Base-by-base conservation (phyloP, 2,329 filamentous ascomycete species). In the Trematosphaeria pertusa region DNA sequence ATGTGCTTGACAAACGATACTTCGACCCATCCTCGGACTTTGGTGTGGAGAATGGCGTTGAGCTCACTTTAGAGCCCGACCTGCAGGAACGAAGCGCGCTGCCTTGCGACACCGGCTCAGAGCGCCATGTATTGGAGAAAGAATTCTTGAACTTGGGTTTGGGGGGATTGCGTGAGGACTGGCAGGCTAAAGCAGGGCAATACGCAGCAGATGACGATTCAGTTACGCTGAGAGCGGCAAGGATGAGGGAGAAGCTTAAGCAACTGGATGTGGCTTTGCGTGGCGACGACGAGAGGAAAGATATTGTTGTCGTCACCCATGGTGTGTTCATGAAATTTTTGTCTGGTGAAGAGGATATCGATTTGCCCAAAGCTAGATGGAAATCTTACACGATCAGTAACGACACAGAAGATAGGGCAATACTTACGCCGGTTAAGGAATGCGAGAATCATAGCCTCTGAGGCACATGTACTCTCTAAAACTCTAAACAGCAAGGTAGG, bases 251-350 rank as follows among this genome's bases (percentile, higher is more conserved):
- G 43, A 46, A 46, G 35, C 43, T 46, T 17, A 21, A 38, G 43
- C 24, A 46, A 8, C 21, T 46, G 20, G 39, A 20, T 39, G 43
- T 11, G 21, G 28, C 35, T 28, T 39, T 46, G 28, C 24, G n/a
- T 31, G 39, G 39, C 21, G 38, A 43, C 9, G 38, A 43, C 9
- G 32, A 43, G 24, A 56, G 42, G 44, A 54, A 15, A 43, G 49
- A 62, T 47, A 52, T 67, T 24, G 58, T 60, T 4, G 59, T 67
- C 28, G 61, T 68, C 17, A 68, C 64, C 9, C 63, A 68, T 50
- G 64, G 64, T 10, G 57, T 64, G 14, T 68, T 68, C 38, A 68
- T 68, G 63, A 65, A 65, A 50, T 64, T 63, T 39, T 30, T 68
- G 26, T 46, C 52, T 11, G 44, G 59, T 42, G 62, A 65, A 40